Conservation (phyloP, 257 asterid genomes). For the Nicotiana undulata region DNA sequence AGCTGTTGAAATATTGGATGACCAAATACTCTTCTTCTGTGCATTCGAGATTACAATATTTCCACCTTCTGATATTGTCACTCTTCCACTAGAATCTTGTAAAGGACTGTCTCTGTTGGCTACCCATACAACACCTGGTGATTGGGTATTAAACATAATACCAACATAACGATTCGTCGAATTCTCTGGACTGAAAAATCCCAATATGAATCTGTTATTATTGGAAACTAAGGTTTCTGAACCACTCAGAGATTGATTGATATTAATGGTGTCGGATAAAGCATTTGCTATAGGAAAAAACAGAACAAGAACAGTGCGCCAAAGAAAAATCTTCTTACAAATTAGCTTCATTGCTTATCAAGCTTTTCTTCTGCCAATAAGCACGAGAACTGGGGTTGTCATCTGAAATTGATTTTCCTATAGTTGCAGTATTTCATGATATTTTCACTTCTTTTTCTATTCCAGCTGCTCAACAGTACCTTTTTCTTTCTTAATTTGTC, state of each 20-base stretch:
- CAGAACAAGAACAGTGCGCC: not conserved
- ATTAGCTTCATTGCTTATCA: not conserved
- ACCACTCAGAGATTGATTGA: conserved; percentile 12
- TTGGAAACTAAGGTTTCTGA: conserved; percentile 15
- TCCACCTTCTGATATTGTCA: conserved; percentile 37
- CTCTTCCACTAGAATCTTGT: conserved; percentile 24
- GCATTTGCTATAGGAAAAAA: not conserved
- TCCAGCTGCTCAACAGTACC: not conserved
- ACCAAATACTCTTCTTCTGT: conserved; percentile 28
- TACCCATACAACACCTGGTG: conserved; percentile 35
- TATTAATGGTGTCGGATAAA: conserved; percentile 9
- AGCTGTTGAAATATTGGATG: conserved; percentile 21
- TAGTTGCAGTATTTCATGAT: not conserved
- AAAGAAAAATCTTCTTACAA: not conserved
- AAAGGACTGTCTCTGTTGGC: conserved; percentile 48
- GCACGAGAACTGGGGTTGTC: not conserved
- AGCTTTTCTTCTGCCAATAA: not conserved
- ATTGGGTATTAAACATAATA: conserved; percentile 21
- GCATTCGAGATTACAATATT: conserved; percentile 31
- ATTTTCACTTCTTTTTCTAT: not conserved
- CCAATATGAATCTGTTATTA: conserved; percentile 17
- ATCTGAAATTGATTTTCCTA: not conserved
- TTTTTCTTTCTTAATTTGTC: not conserved
- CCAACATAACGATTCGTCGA: conserved; percentile 22
- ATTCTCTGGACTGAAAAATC: conserved; percentile 26